A percentile compares a stretch with the other conserved stretches of the same genome.
These are phyloP conservation scores for Ophiorrhiza pumila DNA, from an alignment of 257 asterid species.

Conservation along the genomic window DNA sequence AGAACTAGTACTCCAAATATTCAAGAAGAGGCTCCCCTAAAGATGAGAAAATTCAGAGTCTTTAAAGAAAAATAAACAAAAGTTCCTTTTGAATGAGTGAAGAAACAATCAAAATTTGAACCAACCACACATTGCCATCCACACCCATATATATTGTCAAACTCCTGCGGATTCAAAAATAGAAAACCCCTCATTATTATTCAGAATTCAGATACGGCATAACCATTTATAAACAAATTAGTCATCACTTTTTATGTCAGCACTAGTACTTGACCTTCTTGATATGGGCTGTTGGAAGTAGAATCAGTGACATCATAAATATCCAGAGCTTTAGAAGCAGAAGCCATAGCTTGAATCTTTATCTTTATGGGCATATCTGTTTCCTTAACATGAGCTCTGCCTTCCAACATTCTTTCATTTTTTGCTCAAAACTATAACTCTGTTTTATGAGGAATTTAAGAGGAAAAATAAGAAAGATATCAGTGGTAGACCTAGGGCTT, in stretches of 20 bases:
- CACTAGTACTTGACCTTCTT: conserved; percentile 30
- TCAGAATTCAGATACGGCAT: neutral
- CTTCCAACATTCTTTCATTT: conserved; percentile 37
- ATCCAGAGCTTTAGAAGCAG: conserved; percentile 82
- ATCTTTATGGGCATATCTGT: conserved; percentile 79
- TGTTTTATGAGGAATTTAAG: neutral
- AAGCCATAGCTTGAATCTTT: conserved; percentile 84
- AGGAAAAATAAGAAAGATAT: too few species aligned
- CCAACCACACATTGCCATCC: conserved; percentile 98
- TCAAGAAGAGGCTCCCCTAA: conserved; percentile 58
- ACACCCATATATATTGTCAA: conserved; percentile 63
- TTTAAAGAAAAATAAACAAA: conserved; percentile 78
- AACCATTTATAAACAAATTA: too few species aligned
- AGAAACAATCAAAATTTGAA: conserved; percentile 76
- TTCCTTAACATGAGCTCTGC: conserved; percentile 46
- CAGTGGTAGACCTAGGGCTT: too few species aligned
- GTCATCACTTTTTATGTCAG: too few species aligned
- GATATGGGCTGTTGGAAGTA: conserved; percentile 48
- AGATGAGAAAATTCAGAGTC: conserved; percentile 78
- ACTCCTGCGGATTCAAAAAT: conserved; percentile 53
- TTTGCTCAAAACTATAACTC: neutral
- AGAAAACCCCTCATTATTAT: neutral
- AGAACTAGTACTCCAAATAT: neutral
- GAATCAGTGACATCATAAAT: conserved; percentile 63
- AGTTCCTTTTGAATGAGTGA: conserved; percentile 71